Percentiles rank a stretch among this genome's conserved stretches.
Conservation (phyloP, 1,139 yeast genomes). For the Candida glucosophila region DNA sequence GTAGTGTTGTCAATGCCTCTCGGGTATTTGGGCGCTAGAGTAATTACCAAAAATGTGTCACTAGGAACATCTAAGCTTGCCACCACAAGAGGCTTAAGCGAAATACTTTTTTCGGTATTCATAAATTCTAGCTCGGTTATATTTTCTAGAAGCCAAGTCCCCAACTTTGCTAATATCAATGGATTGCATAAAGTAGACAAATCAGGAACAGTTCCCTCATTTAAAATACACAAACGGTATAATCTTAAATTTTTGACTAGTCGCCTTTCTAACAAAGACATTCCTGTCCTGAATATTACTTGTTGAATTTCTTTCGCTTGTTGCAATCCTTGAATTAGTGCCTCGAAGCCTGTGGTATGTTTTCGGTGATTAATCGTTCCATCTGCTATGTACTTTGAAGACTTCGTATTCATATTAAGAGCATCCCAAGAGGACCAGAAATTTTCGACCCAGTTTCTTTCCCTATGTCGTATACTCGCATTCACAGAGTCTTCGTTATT, state of each 20-base stretch:
- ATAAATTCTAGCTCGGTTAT: constrained; percentile 67
- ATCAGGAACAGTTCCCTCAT: constrained; percentile 76
- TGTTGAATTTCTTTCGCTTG: constrained; percentile 78
- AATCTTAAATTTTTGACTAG: constrained; percentile 70
- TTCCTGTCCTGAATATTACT: constrained; percentile 82
- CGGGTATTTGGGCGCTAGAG: constrained; percentile 78
- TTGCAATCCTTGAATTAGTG: constrained; percentile 61
- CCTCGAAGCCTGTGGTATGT: constrained; percentile 43
- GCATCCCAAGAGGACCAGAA: constrained; percentile 98
- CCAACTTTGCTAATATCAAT: constrained; percentile 70
- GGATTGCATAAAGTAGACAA: constrained; percentile 76
- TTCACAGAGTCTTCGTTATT: constrained; percentile 31
- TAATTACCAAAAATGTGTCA: constrained; percentile 82
- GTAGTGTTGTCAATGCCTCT: constrained; percentile 44
- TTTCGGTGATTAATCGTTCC: constrained; percentile 11
- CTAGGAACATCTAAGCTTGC: constrained; percentile 73
- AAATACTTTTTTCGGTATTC: constrained; percentile 28
- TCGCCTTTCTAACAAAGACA: constrained; percentile 76
- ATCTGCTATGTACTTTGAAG: constrained; percentile 7
- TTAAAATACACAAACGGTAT: constrained; percentile 78
- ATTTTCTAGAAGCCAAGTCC: constrained; percentile 86
- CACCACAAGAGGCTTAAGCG: constrained; percentile 72
- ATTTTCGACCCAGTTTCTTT: constrained; percentile 73
- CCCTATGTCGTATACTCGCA: constrained; percentile 42
- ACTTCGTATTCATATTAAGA: constrained; percentile 32